Evolutionary conservation across 129 eudicot species (phyloP), one percentile per base, ranked within the genome.

Genomic region (Tagetes patula): DNA sequence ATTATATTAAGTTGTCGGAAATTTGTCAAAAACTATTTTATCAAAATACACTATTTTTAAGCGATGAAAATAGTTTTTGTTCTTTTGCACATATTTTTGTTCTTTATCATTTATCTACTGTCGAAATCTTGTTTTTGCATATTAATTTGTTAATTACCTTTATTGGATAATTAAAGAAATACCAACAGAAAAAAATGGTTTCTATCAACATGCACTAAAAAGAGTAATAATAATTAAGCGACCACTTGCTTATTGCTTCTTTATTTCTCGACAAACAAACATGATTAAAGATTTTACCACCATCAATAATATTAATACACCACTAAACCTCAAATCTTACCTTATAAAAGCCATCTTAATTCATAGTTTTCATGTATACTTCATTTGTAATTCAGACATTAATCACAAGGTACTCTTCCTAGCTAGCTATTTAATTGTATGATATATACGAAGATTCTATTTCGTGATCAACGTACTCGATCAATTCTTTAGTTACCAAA

Each of bases 271-370:
- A 70, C 81, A 77, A 78, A 14, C 47, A 52, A 62, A 72, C 72
- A 62, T 78, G 69, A 78, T 78, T 78, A 78, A 71, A 78, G 82
- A 54, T 70, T 41, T 78, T 63, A 78, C 82, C 77, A 71, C 72
- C 77, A 78, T 78, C 46, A 34, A 60, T 20, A 20, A 20, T 20
- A 20, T 40, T 50, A 67, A 37, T 56, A 76, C 81, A 49, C 81
- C 74, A 77, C 55, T 32, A 48, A 13, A 38, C 55, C 63, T 56
- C 70, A 77, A 10, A 69, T 40, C 66, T 31, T 46, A 78, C 72
- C 82, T 78, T 78, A 78, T 78, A 78, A 62, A 78, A 49, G 37
- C 77, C 82, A 14, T 52, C 77, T 70, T 27, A 49, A 39, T 45
- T 27, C 61, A 39, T 45, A n/a, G 67, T 70, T 62, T 70, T 40